Conservation (phyloP, 2,329 filamentous ascomycete genomes). For the Chaetothyriales sp. region DNA sequence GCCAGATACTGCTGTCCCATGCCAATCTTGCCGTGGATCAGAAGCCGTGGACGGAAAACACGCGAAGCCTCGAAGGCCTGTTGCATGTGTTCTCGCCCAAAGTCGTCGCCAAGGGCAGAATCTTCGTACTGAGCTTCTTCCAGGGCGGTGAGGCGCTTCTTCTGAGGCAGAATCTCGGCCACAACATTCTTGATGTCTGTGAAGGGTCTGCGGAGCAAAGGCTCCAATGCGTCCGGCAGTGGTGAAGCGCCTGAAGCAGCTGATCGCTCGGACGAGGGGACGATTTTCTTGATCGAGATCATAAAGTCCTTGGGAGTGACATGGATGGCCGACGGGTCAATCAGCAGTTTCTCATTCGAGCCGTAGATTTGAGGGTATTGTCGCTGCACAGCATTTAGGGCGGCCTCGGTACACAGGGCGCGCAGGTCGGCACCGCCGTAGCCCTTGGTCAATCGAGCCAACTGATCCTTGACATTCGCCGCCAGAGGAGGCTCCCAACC, state of each 20-base stretch:
- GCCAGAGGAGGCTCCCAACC: constrained; percentile 72
- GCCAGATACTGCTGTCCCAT: constrained; percentile 92
- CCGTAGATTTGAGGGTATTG: constrained; percentile 94
- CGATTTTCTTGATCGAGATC: constrained; percentile 89
- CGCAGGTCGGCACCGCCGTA: constrained; percentile 92
- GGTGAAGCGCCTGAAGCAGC: constrained; percentile 71
- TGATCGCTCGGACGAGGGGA: constrained; percentile 85
- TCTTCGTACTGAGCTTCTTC: constrained; percentile 90
- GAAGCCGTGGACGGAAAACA: constrained; percentile 72
- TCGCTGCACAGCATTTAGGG: constrained; percentile 85
- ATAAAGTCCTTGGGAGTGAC: constrained; percentile 92
- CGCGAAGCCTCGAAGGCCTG: constrained; percentile 74
- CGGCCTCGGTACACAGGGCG: constrained; percentile 87
- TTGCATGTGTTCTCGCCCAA: constrained; percentile 63
- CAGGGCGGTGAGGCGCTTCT: constrained; percentile 73
- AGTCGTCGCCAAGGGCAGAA: constrained; percentile 65
- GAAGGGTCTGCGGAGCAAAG: constrained; percentile 61
- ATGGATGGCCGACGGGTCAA: constrained; percentile 69
- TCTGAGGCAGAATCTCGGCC: constrained; percentile 64
- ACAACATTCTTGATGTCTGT: constrained; percentile 52
- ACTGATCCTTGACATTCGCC: constrained; percentile 60
- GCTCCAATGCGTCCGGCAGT: constrained; percentile 63
- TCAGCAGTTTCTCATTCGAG: constrained; percentile 74
- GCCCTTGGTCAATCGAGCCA: constrained; percentile 78
- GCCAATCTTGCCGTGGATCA: constrained; percentile 66